A percentile compares a stretch with the other conserved stretches of the same genome.
Conservation (phyloP, 768 basidiomycete genomes). For the Mrakia frigida region DNA sequence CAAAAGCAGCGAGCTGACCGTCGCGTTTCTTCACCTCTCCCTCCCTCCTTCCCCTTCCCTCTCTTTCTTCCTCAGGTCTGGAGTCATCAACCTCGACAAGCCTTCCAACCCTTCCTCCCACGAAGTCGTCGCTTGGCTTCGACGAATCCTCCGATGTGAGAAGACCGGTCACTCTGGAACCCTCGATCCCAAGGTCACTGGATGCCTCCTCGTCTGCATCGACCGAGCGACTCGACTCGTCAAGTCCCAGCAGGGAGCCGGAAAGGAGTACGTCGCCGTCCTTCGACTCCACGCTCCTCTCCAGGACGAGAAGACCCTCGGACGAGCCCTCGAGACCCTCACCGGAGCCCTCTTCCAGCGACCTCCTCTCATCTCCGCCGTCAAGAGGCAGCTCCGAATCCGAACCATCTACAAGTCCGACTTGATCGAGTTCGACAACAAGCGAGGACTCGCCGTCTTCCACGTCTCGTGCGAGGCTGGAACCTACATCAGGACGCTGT, state of each 20-base stretch:
- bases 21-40: neutral
- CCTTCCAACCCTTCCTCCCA: conserved; percentile 98
- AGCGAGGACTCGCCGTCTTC: conserved; percentile 92
- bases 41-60: conserved; percentile 7
- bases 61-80: conserved; percentile 57
- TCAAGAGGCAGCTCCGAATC: conserved; percentile 94
- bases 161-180: conserved; percentile 99
- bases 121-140: conserved; percentile 98
- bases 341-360: conserved; percentile 98
- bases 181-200: conserved; percentile 97
- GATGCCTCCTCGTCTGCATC: conserved; percentile 97
- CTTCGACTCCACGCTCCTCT: conserved; percentile 82
- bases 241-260: conserved; percentile 97
- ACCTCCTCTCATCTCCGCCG: conserved; percentile 96
- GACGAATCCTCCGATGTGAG: conserved; percentile 92
- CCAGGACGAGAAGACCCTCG: conserved; percentile 73
- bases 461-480: conserved; percentile 99
- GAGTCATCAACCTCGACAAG: conserved; percentile 98
- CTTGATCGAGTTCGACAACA: conserved; percentile 92
- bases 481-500: conserved; percentile 74
- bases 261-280: conserved; percentile 99
- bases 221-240: conserved; percentile 96
- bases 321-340: conserved; percentile 89
- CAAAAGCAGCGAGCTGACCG: neutral
- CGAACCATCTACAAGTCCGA: conserved; percentile 96